Evolutionary conservation across 2,329 filamentous ascomycete species (phyloP), one percentile per base, ranked within the genome.

Genomic region (Ophiostoma tasmaniense): DNA sequence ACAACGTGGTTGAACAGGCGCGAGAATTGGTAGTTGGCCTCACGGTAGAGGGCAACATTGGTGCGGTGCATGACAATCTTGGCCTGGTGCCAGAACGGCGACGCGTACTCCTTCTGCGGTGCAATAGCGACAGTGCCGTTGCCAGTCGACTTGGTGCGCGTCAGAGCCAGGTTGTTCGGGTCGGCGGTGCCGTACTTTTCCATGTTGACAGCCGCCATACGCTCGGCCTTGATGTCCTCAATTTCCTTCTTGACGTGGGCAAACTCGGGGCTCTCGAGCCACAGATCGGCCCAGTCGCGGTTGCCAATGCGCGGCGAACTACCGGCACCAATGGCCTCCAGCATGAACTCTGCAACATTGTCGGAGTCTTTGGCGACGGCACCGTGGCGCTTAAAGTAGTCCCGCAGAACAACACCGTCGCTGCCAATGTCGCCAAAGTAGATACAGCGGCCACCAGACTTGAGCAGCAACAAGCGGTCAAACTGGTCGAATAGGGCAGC

Each of bases 401-500:
- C 83, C 52, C 92, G 85, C n/a, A 96, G 80, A 25, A 88, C 81
- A 39, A 82, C 80, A 0, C 91, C 91, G 70, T 95, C 91, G 67
- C 87, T 83, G 66, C 92, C 92, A 61, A 96, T 90, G 70, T 93
- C 89, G 25, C 92, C 92, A 75, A 95, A 94, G 80, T 96, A 96
- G 66, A 96, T 91, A 64, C 90, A 91, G 68, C 89, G 85, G 3
- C 92, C 92, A 70, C 92, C 92, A 55, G 86, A 84, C 78, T 94
- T 87, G 1, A 96, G 83, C 2, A 96, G 83, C 5, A 96, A 81
- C 1, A 97, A 83, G 14, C 92, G 86, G 76, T 96, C 92, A 73
- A 96, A 97, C 77, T 93, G 90, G 77, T 95, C 91, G 73, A 97
- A 96, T 0, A 96, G 83, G 0, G 91, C 88, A 20, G 91, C 90